phyloP scores from a whole-genome alignment of 345 rosid genomes.

The Garcia nutans region DNA sequence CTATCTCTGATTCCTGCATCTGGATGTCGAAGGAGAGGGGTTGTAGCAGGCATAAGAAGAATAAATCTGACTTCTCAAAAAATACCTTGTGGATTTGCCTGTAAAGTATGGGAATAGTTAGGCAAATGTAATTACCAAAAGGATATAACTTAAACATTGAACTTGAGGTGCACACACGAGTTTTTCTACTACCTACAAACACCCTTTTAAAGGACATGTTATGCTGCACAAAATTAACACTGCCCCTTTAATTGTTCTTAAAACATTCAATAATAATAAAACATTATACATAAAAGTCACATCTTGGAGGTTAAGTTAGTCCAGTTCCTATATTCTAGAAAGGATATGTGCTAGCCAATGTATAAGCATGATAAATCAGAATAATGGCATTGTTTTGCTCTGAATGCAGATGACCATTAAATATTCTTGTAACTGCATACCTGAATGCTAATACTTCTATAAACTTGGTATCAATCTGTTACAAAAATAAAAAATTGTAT shows the following conservation, averaged over 20 bases:
- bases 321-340: no score
- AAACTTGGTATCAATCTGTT: constrained; percentile 80
- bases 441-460: constrained; percentile 78
- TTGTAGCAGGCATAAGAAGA: constrained; percentile 71
- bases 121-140: not conserved
- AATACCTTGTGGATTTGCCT: constrained; percentile 75
- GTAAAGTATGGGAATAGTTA: constrained; percentile 9
- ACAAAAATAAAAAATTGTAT: not conserved
- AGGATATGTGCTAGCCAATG: no score
- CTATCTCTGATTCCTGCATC: constrained; percentile 74
- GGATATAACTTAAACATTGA: not conserved
- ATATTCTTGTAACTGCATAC: constrained; percentile 33
- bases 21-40: constrained; percentile 66
- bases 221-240: no score
- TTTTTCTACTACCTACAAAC: no score
- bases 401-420: constrained; percentile 1
- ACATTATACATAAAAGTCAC: no score
- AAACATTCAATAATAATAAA: no score
- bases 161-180: not conserved
- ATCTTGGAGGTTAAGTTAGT: no score
- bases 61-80: constrained; percentile 76
- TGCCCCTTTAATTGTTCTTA: no score
- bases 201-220: no score
- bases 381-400: not conserved
- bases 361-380: not conserved